Base-by-base conservation (phyloP, 805 yeast genomes). In the Candida maris region DNA sequence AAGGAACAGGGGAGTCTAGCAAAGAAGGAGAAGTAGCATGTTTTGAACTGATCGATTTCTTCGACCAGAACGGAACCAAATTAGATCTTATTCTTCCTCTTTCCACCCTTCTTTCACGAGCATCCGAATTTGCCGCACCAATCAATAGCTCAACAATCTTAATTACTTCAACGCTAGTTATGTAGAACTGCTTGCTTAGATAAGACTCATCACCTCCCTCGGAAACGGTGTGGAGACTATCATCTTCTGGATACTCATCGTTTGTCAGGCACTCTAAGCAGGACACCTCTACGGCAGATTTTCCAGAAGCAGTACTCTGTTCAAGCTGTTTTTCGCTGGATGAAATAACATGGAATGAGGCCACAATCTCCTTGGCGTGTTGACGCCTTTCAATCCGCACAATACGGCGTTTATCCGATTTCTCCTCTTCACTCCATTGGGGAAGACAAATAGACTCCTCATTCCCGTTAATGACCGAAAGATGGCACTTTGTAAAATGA, bases 71-170 rank as follows among this genome's bases (percentile, higher is more conserved):
- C 4, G 82, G 81, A 37, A 78, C 81, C 58, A 79, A 62, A 48
- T 79, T 79, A 30, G 80, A 74, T 57, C 85, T 64, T 29, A 79
- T 73, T 38, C 85, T 62, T n/a, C 85, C 85, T 32, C 83, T 55
- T 51, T 79, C 85, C 41, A 73, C 68, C 42, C 85, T 68, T 42
- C 77, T 68, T 37, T 73, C 79, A 5, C 64, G 65, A 4, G 75
- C 67, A 38, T 71, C 71, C 36, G 58, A 59, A 22, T 56, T 51
- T 38, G 68, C 68, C 3, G 71, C 64, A 5, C 81, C 80, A 44
- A 79, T 75, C 30, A 79, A 53, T 34, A 77, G 53, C 57, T 79
- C 85, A 20, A 79, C 81, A 45, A 79, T 73, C 55, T 73, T 78
- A 44, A 79, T 72, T 15, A 79, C 83, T 51, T 79, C 85, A 23